phyloP scores from a whole-genome alignment of 148 eudicot species.

The Chenopodium formosanum region DNA sequence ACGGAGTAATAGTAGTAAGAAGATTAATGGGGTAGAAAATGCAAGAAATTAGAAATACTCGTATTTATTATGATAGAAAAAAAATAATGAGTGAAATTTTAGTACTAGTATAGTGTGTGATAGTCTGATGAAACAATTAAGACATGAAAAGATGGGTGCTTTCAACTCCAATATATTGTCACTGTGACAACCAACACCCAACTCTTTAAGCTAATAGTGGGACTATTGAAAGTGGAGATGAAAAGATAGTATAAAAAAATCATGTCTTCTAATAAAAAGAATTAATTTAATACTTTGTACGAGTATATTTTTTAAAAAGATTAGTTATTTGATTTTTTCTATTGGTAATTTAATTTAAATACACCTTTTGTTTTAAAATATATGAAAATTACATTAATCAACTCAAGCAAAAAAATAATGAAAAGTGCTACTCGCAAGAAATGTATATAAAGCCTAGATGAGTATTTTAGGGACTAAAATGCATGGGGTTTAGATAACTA shows the following conservation, averaged over 20 bases:
- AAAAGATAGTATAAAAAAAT: conserved; percentile 10
- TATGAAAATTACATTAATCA: no score
- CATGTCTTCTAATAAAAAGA: neutral
- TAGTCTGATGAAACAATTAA: conserved; percentile 14
- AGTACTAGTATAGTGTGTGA: conserved; percentile 29
- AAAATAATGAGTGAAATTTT: neutral
- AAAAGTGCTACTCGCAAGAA: no score
- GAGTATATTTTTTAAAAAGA: no score
- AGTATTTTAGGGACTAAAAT: neutral
- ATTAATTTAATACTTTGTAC: neutral
- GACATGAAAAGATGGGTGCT: conserved; percentile 97
- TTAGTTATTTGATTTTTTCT: no score
- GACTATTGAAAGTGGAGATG: conserved; percentile 11
- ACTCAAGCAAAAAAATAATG: no score
- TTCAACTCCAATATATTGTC: conserved; percentile 61
- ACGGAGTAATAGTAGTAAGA: neutral
- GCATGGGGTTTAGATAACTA: conserved; percentile 20
- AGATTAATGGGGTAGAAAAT: neutral
- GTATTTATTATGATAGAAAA: conserved; percentile 25
- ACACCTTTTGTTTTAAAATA: no score
- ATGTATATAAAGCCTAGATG: neutral
- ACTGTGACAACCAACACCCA: conserved; percentile 74
- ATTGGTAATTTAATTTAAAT: no score
- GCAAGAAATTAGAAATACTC: neutral
- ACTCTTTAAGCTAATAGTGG: conserved; percentile 17